Percentiles rank a stretch among this genome's conserved stretches.
These are phyloP conservation scores for Saitozyma sp. DNA, from an alignment of 768 basidiomycete genomes.

Conservation along the genomic window DNA sequence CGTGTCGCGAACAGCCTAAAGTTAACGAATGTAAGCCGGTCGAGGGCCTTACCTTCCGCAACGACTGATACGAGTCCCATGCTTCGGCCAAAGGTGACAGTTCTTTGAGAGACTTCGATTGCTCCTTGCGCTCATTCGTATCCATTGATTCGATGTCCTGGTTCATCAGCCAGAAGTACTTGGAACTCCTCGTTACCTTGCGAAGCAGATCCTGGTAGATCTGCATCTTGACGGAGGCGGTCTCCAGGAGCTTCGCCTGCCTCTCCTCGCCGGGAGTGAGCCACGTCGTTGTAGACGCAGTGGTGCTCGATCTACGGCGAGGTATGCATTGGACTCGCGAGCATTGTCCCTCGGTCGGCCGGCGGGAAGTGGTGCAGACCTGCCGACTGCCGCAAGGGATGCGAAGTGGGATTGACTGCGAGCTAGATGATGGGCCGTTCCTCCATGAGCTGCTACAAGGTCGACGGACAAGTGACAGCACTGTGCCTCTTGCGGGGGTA, in stretches of 20 bases:
- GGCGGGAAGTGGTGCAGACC: no score
- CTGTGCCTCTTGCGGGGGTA: no score
- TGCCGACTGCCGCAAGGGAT: no score
- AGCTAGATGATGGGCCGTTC: no score
- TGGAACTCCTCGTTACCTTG: neutral
- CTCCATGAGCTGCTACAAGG: no score
- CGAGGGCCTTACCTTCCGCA: conserved; percentile 59
- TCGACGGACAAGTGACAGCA: no score
- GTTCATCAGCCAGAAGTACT: neutral
- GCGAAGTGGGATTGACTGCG: no score
- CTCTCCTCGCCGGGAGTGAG: neutral
- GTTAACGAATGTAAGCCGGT: neutral
- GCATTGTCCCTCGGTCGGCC: no score
- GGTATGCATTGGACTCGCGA: no score
- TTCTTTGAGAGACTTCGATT: conserved; percentile 67
- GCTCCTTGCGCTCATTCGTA: conserved; percentile 59
- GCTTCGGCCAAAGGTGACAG: conserved; percentile 66
- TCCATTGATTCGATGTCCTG: neutral
- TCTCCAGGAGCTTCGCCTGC: conserved; percentile 10
- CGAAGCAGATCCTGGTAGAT: neutral
- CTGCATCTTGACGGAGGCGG: neutral
- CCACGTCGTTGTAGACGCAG: neutral
- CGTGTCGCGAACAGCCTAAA: conserved; percentile 2
- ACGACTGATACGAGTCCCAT: conserved; percentile 67
- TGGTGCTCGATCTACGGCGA: no score